phyloP scores from a whole-genome alignment of 352 stramenopile species.

The Phytophthora parvispora region DNA sequence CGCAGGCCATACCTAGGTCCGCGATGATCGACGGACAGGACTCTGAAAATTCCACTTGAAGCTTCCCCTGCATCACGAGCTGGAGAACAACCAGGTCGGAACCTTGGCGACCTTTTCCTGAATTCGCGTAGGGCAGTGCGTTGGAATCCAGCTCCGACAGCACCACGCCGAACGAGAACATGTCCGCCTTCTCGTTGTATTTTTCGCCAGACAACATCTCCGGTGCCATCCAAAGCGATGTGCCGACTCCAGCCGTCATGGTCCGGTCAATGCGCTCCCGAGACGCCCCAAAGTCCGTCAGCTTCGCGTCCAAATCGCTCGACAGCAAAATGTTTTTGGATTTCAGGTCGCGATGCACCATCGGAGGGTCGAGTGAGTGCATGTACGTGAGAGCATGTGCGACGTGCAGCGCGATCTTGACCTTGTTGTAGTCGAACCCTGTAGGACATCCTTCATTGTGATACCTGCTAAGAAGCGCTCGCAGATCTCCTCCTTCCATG shows the following conservation, averaged over 20 bases:
- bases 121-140: constrained; percentile 28
- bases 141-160: constrained; percentile 41
- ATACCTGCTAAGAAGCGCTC: constrained; percentile 33
- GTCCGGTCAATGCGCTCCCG: constrained; percentile 32
- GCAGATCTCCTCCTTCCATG: constrained; percentile 49
- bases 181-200: constrained; percentile 41
- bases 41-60: constrained; percentile 40
- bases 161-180: constrained; percentile 50
- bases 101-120: constrained; percentile 10
- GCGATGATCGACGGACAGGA: constrained; percentile 9
- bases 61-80: constrained; percentile 29
- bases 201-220: constrained; percentile 41
- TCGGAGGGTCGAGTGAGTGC: constrained; percentile 28
- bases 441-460: constrained; percentile 1
- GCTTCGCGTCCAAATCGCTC: constrained; percentile 31
- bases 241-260: constrained; percentile 44
- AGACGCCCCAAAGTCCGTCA: constrained; percentile 55
- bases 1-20: constrained; percentile 29
- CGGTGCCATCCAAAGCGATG: constrained; percentile 35
- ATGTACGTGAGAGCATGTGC: constrained; percentile 45
- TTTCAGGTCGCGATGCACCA: constrained; percentile 34
- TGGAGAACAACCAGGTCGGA: constrained; percentile 38
- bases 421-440: constrained; percentile 46
- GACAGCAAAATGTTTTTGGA: constrained; percentile 44
- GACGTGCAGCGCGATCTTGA: constrained; percentile 47